phyloP scores from a whole-genome alignment of 106 monocot genomes.

The Allium sativum region DNA sequence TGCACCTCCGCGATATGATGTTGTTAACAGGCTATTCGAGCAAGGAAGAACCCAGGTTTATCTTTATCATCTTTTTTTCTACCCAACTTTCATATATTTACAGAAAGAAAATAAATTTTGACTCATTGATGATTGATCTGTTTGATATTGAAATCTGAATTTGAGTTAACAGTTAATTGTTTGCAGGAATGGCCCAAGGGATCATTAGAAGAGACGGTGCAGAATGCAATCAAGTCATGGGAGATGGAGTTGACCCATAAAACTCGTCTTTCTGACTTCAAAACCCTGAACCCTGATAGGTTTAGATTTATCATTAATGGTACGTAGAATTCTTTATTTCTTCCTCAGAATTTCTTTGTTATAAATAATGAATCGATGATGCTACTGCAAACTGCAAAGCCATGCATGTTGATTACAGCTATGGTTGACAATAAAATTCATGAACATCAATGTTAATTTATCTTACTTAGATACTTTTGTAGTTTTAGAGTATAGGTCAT shows the following conservation, averaged over 20 bases:
- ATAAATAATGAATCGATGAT: no score
- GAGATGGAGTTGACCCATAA: slow-evolving; percentile 89
- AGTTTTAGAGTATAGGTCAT: no score
- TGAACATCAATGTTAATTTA: no score
- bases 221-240: slow-evolving; percentile 73
- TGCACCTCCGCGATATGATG: slow-evolving; percentile 8
- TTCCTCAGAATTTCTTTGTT: background rate
- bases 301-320: slow-evolving; percentile 56
- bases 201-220: slow-evolving; percentile 65
- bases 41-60: slow-evolving; percentile 11
- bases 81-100: background rate
- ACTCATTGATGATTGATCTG: background rate
- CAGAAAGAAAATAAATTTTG: background rate
- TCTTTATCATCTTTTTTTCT: background rate
- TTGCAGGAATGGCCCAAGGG: slow-evolving; percentile 13
- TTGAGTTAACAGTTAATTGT: background rate
- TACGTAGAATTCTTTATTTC: background rate
- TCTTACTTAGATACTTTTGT: no score
- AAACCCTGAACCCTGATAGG: slow-evolving; percentile 46
- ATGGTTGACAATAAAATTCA: no score
- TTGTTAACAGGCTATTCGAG: slow-evolving; percentile 13
- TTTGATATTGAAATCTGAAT: background rate
- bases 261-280: slow-evolving; percentile 46
- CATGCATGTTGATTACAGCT: no score
- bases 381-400: no score